Percentiles rank a stretch among this genome's conserved stretches.
Evolutionary conservation across 306 rosid genomes (phyloP).

Genomic region (Begonia masoniana): DNA sequence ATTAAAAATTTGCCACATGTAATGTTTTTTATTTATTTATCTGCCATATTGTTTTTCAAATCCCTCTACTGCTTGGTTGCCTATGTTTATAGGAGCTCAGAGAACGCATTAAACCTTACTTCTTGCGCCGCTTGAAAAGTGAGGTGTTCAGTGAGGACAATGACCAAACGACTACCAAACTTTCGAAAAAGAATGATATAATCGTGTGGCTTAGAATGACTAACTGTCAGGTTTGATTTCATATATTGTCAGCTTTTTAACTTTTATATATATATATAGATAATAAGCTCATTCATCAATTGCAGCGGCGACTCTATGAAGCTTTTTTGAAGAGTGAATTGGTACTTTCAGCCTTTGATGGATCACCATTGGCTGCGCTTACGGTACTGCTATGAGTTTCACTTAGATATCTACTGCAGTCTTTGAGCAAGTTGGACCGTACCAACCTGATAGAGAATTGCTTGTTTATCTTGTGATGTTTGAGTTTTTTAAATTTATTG

Average conservation of each 20-base stretch:
- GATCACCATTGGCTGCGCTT: conserved; percentile 84
- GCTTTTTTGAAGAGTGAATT: conserved; percentile 72
- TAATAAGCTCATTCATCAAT: conserved; percentile 6
- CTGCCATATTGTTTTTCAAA: background rate
- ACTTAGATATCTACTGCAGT: no score
- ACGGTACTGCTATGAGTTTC: conserved; percentile 28
- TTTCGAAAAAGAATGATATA: conserved; percentile 71
- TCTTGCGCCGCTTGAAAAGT: conserved; percentile 71
- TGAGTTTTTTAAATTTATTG: no score
- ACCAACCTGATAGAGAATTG: no score
- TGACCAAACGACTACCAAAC: conserved; percentile 33
- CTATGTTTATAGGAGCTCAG: conserved; percentile 45
- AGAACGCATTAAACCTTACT: conserved; percentile 73
- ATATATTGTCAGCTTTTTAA: conserved; percentile 2
- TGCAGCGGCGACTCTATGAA: conserved; percentile 70
- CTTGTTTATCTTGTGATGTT: no score
- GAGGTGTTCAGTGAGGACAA: conserved; percentile 70
- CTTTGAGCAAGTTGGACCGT: no score
- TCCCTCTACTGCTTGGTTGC: no score
- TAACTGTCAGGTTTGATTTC: conserved; percentile 50
- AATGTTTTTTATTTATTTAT: background rate
- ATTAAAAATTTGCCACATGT: no score
- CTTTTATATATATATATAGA: background rate
- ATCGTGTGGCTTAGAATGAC: conserved; percentile 83
- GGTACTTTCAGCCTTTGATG: conserved; percentile 90